Evolutionary conservation across 768 basidiomycete genomes (phyloP).

Genomic region (Dentipellis fragilis): DNA sequence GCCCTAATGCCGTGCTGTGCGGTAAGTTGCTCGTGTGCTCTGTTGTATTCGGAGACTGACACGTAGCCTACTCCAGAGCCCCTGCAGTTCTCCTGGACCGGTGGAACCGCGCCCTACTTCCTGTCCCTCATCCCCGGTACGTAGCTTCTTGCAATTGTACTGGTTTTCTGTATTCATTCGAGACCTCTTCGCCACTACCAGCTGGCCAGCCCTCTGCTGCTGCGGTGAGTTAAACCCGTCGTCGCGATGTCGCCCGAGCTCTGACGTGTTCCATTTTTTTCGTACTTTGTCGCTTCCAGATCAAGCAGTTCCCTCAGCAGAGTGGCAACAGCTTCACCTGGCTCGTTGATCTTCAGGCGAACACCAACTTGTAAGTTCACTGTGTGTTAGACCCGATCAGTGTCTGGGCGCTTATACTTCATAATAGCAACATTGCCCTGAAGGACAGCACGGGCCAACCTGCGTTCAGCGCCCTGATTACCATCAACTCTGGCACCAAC

Average conservation of each 20-base stretch:
- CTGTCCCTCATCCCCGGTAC: constrained; percentile 52
- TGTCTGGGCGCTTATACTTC: neutral
- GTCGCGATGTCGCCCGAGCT: neutral
- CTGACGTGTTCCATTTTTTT: constrained; percentile 7
- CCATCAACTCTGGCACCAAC: constrained; percentile 28
- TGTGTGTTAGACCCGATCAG: neutral
- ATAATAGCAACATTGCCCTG: constrained; percentile 37
- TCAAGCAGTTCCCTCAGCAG: constrained; percentile 42
- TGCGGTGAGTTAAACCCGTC: constrained; percentile 30
- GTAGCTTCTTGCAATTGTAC: constrained; percentile 6
- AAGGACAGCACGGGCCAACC: constrained; percentile 48
- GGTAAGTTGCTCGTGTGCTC: constrained; percentile 27
- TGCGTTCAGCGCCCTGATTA: constrained; percentile 44
- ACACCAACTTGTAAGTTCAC: constrained; percentile 37
- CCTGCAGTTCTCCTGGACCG: constrained; percentile 38
- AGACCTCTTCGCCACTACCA: constrained; percentile 15
- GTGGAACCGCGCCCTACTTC: constrained; percentile 46
- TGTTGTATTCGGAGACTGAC: constrained; percentile 1
- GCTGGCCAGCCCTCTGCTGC: constrained; percentile 42
- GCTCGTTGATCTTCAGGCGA: constrained; percentile 36
- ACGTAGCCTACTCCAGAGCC: constrained; percentile 37
- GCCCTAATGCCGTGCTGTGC: constrained; percentile 35
- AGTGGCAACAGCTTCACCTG: constrained; percentile 38
- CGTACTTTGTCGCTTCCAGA: constrained; percentile 23
- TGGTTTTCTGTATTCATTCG: neutral